phyloP scores from a whole-genome alignment of 108 stramenopile genomes.

The Cyclotella baltica region DNA sequence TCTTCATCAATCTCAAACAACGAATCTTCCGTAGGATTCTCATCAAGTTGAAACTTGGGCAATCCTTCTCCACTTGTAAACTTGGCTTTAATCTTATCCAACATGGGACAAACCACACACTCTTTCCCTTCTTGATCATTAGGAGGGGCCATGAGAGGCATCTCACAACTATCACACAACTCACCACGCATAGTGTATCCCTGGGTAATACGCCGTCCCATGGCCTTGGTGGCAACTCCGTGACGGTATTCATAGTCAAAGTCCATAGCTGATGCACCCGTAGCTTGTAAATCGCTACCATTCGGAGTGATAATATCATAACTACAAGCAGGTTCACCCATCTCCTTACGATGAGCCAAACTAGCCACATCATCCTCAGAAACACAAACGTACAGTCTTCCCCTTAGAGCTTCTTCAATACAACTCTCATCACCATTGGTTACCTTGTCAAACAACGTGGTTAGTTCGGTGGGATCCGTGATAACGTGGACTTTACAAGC shows the following conservation, averaged over 20 bases:
- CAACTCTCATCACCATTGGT: neutral
- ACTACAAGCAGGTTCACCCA: neutral
- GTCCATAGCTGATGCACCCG: too few relatives aligned
- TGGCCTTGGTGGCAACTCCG: constrained; percentile 18
- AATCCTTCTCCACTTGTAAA: neutral
- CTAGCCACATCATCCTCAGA: constrained; percentile 17
- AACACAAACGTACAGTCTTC: constrained; percentile 24
- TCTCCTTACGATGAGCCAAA: neutral
- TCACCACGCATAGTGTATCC: constrained; percentile 23
- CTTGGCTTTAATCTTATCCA: constrained; percentile 11
- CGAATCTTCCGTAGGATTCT: constrained; percentile 11
- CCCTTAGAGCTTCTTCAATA: constrained; percentile 25
- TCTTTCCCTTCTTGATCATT: neutral
- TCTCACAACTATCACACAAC: constrained; percentile 21
- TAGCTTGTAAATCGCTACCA: constrained; percentile 7
- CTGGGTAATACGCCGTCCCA: constrained; percentile 11
- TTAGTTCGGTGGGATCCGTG: constrained; percentile 16
- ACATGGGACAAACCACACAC: constrained; percentile 39
- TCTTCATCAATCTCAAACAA: constrained; percentile 17
- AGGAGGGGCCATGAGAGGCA: constrained; percentile 25
- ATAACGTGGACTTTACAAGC: constrained; percentile 38
- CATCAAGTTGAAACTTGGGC: neutral
- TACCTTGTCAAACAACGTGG: constrained; percentile 25
- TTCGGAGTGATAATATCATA: constrained; percentile 1
- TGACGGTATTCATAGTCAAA: constrained; percentile 42